phyloP scores from a whole-genome alignment of 2,329 filamentous ascomycete species.

The Coniochaeta ligniaria region DNA sequence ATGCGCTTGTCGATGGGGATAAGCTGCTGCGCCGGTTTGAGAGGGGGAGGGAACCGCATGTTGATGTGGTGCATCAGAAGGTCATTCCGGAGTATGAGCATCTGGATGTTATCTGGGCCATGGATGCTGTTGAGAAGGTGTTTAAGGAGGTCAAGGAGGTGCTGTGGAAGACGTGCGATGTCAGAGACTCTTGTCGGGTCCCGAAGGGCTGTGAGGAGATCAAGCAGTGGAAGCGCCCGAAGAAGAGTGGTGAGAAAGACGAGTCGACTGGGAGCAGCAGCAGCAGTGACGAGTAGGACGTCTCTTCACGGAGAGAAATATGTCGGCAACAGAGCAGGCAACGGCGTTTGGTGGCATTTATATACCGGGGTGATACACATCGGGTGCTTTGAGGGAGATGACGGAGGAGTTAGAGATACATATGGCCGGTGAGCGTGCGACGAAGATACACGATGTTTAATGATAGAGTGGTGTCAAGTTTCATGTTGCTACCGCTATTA shows the following conservation, averaged over 20 bases:
- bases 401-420: neutral
- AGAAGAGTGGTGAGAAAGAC: constrained; percentile 6
- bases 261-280: constrained; percentile 18
- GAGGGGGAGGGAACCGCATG: constrained; percentile 71
- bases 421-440: no score
- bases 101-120: constrained; percentile 90
- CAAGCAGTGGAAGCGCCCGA: constrained; percentile 26
- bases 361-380: neutral
- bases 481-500: no score
- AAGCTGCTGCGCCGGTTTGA: constrained; percentile 69
- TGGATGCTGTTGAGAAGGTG: constrained; percentile 78
- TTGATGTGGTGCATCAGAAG: constrained; percentile 72
- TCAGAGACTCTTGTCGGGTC: constrained; percentile 48
- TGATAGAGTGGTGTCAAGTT: no score
- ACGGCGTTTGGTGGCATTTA: neutral
- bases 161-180: constrained; percentile 69
- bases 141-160: constrained; percentile 75
- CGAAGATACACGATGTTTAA: no score
- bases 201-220: constrained; percentile 57
- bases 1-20: constrained; percentile 77
- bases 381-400: no score
- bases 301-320: neutral
- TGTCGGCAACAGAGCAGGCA: neutral
- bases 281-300: constrained; percentile 16
- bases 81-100: constrained; percentile 87